Evolutionary conservation across 1,284 basidiomycete genomes (phyloP).

Genomic region (Cryptococcus amylolentus): DNA sequence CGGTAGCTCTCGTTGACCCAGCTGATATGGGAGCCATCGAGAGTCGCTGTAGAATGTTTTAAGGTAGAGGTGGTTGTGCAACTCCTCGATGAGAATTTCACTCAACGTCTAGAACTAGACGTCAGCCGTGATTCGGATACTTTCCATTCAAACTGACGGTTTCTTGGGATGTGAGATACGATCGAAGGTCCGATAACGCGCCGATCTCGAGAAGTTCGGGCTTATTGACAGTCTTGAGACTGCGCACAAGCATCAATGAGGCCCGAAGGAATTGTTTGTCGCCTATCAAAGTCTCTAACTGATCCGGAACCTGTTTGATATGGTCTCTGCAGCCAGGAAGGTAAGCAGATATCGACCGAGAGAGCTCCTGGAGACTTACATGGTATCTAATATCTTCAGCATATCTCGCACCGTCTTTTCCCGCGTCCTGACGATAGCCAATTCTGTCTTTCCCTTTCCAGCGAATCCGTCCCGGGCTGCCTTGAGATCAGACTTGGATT

Average conservation of each 20-base stretch:
- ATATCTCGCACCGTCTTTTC: conserved; percentile 84
- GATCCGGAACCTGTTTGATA: conserved; percentile 85
- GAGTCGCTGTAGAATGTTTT: conserved; percentile 95
- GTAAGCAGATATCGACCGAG: not conserved
- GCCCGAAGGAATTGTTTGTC: conserved; percentile 92
- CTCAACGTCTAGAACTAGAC: conserved; percentile 62
- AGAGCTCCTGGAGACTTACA: conserved; percentile 57
- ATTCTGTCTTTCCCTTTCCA: conserved; percentile 59
- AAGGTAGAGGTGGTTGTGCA: conserved; percentile 96
- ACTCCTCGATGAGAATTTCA: conserved; percentile 91
- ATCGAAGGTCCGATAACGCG: conserved; percentile 81
- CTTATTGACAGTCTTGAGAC: conserved; percentile 85
- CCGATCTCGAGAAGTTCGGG: conserved; percentile 92
- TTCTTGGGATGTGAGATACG: conserved; percentile 84
- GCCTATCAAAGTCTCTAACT: conserved; percentile 87
- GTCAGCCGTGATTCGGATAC: not conserved
- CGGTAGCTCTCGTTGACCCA: conserved; percentile 63
- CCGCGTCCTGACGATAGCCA: conserved; percentile 78
- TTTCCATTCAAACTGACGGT: conserved; percentile 56
- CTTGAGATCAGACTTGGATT: conserved; percentile 67
- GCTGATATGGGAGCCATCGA: conserved; percentile 80
- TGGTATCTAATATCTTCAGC: conserved; percentile 82
- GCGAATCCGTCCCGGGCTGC: conserved; percentile 54
- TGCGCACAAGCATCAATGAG: conserved; percentile 79
- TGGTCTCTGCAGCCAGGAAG: conserved; percentile 62